These are phyloP conservation scores for Asterophora lycoperdoides DNA, from an alignment of 768 basidiomycete genomes.

Conservation along the genomic window DNA sequence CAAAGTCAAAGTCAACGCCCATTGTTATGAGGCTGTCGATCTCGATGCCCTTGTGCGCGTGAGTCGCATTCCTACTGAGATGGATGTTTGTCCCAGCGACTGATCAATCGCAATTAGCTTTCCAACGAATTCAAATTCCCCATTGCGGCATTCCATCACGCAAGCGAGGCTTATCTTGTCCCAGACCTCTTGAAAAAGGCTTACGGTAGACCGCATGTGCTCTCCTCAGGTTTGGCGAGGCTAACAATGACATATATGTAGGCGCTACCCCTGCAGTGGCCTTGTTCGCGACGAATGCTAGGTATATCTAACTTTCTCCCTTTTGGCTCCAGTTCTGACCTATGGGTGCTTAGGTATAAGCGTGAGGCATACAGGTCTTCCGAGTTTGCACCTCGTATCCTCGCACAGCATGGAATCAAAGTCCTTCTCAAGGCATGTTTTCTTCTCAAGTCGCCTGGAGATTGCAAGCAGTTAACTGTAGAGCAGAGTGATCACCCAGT, in stretches of 20 bases:
- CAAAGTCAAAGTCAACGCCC: slow-evolving; percentile 62
- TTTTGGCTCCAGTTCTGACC: not conserved
- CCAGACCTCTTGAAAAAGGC: slow-evolving; percentile 70
- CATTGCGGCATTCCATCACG: slow-evolving; percentile 74
- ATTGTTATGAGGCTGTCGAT: slow-evolving; percentile 63
- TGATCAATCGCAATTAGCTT: slow-evolving; percentile 37
- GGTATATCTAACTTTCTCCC: slow-evolving; percentile 19
- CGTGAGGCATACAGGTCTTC: slow-evolving; percentile 79
- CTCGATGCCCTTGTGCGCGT: slow-evolving; percentile 69
- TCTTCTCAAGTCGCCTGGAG: not conserved
- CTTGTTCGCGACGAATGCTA: slow-evolving; percentile 57
- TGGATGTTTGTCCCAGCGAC: not conserved
- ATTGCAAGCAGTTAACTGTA: not conserved
- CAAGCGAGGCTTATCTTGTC: slow-evolving; percentile 79
- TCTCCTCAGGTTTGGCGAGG: not conserved
- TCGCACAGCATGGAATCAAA: slow-evolving; percentile 61
- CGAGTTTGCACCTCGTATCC: slow-evolving; percentile 74
- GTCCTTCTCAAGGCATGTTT: slow-evolving; percentile 68
- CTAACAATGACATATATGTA: slow-evolving; percentile 13
- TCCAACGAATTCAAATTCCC: slow-evolving; percentile 84
- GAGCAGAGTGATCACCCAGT: slow-evolving; percentile 62
- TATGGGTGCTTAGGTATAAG: slow-evolving; percentile 48
- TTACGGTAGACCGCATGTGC: slow-evolving; percentile 40
- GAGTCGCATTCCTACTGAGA: slow-evolving; percentile 18
- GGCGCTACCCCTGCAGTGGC: slow-evolving; percentile 73